These are phyloP conservation scores for Lactifluus subvellereus DNA, from an alignment of 768 basidiomycete genomes.

Conservation along the genomic window DNA sequence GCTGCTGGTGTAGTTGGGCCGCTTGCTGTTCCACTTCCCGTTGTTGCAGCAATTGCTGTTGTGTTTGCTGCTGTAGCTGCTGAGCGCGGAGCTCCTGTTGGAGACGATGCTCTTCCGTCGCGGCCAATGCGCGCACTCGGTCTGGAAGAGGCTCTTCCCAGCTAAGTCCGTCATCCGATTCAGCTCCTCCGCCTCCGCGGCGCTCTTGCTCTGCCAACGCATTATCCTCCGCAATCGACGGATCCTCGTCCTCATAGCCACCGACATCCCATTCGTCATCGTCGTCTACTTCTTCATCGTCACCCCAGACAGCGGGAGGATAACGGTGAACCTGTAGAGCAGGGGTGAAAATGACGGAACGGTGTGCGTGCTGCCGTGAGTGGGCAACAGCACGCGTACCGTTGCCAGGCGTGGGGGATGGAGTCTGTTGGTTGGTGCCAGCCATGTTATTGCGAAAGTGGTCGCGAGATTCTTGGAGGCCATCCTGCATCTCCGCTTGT, in stretches of 20 bases:
- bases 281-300: conserved; percentile 58
- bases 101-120: conserved; percentile 31
- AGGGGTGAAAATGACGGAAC: conserved; percentile 64
- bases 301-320: conserved; percentile 77
- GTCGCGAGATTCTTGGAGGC: conserved; percentile 45
- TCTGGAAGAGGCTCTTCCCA: conserved; percentile 76
- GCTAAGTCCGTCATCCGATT: conserved; percentile 78
- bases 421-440: conserved; percentile 42
- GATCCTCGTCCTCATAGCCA: conserved; percentile 64
- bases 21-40: conserved; percentile 32
- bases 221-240: conserved; percentile 53
- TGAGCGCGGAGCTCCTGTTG: conserved; percentile 30
- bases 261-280: conserved; percentile 62
- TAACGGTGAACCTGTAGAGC: conserved; percentile 66
- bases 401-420: conserved; percentile 43
- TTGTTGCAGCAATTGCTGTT: conserved; percentile 21
- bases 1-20: conserved; percentile 20
- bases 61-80: conserved; percentile 24
- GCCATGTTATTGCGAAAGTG: conserved; percentile 48
- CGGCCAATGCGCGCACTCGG: conserved; percentile 30
- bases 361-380: conserved; percentile 22
- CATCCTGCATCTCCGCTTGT: conserved; percentile 59
- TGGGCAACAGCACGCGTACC: conserved; percentile 34
- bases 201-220: conserved; percentile 39
- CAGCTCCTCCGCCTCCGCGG: conserved; percentile 31